These are phyloP conservation scores for Aquilaria sinensis DNA, from an alignment of 345 rosid genomes.

Conservation along the genomic window DNA sequence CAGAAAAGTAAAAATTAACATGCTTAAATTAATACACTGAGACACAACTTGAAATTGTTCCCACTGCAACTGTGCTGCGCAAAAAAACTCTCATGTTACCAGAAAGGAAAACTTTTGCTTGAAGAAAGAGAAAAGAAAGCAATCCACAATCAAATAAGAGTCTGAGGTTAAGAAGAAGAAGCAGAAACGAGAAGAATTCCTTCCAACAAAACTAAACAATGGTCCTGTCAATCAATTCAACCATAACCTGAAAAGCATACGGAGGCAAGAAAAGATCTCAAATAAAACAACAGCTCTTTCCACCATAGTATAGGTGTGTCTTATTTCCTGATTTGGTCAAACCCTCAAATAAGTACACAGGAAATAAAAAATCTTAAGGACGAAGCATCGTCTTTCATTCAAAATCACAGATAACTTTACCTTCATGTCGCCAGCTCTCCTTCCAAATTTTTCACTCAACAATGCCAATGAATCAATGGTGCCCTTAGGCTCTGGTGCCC, in stretches of 20 bases:
- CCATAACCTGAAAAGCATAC: too few species aligned
- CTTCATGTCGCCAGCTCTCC: conserved; percentile 90
- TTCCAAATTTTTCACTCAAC: conserved; percentile 67
- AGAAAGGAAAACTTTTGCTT: background rate
- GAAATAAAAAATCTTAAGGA: background rate
- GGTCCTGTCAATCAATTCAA: too few species aligned
- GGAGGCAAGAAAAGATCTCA: too few species aligned
- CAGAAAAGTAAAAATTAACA: conserved; percentile 1
- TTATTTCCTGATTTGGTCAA: background rate
- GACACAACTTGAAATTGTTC: background rate
- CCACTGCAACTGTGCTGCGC: background rate
- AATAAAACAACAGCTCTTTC: too few species aligned
- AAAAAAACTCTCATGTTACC: background rate
- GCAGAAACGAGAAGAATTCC: too few species aligned
- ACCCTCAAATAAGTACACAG: background rate
- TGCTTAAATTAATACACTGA: background rate
- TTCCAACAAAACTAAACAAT: too few species aligned
- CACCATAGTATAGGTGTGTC: background rate
- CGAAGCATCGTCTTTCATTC: background rate
- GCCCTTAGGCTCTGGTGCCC: conserved; percentile 64
- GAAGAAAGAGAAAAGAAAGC: too few species aligned
- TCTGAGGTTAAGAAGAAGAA: too few species aligned
- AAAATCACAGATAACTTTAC: conserved; percentile 17
- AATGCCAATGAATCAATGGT: conserved; percentile 61
- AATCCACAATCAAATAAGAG: too few species aligned